phyloP scores from a whole-genome alignment of 2,329 filamentous ascomycete genomes.

The Botrytis deweyae region DNA sequence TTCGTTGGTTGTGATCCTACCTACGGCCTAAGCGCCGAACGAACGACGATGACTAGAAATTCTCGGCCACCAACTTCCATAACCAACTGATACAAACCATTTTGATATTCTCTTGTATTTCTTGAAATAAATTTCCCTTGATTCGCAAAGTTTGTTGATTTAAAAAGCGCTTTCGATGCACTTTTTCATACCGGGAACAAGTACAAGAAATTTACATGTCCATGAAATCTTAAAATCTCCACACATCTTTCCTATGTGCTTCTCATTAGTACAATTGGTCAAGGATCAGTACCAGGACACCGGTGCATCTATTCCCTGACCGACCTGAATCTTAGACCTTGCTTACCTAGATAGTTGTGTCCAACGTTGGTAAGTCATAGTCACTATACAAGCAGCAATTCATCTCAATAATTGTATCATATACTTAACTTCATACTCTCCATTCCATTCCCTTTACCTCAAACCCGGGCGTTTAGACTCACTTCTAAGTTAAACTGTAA shows the following conservation, averaged over 20 bases:
- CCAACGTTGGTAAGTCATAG: neutral
- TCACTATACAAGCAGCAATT: neutral
- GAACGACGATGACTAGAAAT: neutral
- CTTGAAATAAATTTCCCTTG: neutral
- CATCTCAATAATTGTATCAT: too few species aligned
- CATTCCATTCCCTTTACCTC: neutral
- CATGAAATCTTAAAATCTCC: neutral
- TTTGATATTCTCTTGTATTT: neutral
- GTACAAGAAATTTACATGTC: neutral
- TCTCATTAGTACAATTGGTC: neutral
- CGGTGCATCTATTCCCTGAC: too few species aligned
- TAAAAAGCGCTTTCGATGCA: neutral
- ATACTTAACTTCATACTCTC: neutral
- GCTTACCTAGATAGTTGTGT: neutral
- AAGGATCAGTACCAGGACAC: neutral
- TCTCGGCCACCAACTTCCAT: neutral
- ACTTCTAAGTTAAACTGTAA: neutral
- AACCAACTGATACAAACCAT: neutral
- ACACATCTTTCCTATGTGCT: neutral
- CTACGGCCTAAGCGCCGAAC: neutral
- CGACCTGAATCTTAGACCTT: neutral
- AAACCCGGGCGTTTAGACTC: neutral
- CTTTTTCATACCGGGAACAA: neutral
- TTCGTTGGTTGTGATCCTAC: neutral
- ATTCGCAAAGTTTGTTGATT: neutral